phyloP scores from a whole-genome alignment of 164 flowering plant genomes.

The Macadamia tetraphylla region DNA sequence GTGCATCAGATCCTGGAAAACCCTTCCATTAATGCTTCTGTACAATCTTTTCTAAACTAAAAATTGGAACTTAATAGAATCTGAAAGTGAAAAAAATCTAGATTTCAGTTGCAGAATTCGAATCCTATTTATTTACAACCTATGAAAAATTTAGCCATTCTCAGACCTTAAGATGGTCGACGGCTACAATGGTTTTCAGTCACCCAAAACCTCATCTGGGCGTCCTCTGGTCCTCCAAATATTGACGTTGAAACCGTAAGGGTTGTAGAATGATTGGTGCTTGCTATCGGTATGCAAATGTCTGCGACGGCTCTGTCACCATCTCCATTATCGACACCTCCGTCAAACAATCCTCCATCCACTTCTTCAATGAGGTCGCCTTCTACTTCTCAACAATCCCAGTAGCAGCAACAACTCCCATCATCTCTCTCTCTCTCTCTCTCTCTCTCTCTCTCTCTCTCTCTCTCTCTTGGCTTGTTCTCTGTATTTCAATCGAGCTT shows the following conservation, averaged over 20 bases:
- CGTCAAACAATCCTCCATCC: constrained; percentile 16
- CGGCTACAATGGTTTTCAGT: not conserved
- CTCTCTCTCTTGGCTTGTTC: too few relatives aligned
- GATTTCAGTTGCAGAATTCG: not conserved
- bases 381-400: too few relatives aligned
- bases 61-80: too few relatives aligned
- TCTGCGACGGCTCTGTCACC: too few relatives aligned
- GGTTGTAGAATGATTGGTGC: constrained; percentile 26
- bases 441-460: too few relatives aligned
- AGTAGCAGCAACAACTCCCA: too few relatives aligned
- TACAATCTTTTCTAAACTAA: too few relatives aligned
- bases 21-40: too few relatives aligned
- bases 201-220: not conserved
- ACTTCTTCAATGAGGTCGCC: constrained; percentile 19
- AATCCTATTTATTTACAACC: not conserved
- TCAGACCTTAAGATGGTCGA: too few relatives aligned
- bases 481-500: constrained; percentile 8
- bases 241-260: constrained; percentile 4
- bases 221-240: not conserved
- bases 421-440: too few relatives aligned
- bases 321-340: constrained; percentile 18
- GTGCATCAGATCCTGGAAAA: too few relatives aligned
- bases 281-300: too few relatives aligned
- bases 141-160: not conserved
- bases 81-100: not conserved